Base-by-base conservation (phyloP, 768 basidiomycete species). In the Paxillus ammoniavirescens region DNA sequence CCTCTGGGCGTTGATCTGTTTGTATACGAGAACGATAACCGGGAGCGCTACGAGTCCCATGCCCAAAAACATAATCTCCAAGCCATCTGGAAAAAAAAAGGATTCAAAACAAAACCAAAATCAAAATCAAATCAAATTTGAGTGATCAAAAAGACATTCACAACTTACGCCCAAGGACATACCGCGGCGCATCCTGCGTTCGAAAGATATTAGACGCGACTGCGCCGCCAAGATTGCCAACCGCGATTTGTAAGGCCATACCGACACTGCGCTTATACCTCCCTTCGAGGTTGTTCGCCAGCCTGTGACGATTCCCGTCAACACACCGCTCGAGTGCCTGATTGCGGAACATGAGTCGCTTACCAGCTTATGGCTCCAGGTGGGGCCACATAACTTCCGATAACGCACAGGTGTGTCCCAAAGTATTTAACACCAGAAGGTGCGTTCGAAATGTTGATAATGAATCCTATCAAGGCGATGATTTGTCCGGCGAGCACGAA, bases 181-280 rank as follows among this genome's bases (percentile, higher is more conserved):
- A 89, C 1, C 82, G 75, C 9, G 86, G 86, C 7, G 72, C 68
- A 59, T 87, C 87, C 53, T 75, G 72, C 0, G 78, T 61, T 9
- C 84, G 75, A 62, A 81, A 87, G 10, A 87, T 79, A 56, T 82
- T 83, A 15, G 77, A 75, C 4, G 84, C 79, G 49, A 86, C 80
- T 0, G 81, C 81, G 3, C 83, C 84, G 26, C 78, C 73, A 56
- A 87, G 79, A 61, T 87, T 86, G 0, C 84, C 86, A 17, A 86
- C 75, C 7, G 83, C 82, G 26, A 87, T 82, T n/a, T 84, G 82
- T 23, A 86, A 48, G 0, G 83, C 84, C 77, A 87, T 81, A 5
- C 81, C 83, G 8, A 84, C 71, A 21, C 65, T 85, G 5, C 86
- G 83, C 62, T 86, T 87, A 64, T 84, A 86, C 57, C 84, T 83